Conservation (phyloP, 768 basidiomycete genomes). For the Kwoniella dejecticola region DNA sequence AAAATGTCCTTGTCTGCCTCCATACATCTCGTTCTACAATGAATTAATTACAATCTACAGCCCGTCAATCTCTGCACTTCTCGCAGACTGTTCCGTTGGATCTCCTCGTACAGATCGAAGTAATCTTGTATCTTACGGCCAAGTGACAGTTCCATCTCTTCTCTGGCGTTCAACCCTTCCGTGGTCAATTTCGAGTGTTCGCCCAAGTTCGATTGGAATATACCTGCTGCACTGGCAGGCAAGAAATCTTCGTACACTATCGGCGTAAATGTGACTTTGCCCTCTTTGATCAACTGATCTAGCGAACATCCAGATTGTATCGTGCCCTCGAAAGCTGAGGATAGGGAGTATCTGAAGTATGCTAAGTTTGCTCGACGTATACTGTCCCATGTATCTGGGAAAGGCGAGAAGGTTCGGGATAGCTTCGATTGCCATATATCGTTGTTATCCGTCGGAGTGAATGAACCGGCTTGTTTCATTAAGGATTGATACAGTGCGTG, state of each 20-base stretch:
- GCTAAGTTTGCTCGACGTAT: slow-evolving; percentile 37
- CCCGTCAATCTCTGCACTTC: slow-evolving; percentile 14
- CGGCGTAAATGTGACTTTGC: slow-evolving; percentile 32
- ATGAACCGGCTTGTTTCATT: slow-evolving; percentile 7
- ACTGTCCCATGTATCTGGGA: slow-evolving; percentile 42
- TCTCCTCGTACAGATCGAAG: slow-evolving; percentile 39
- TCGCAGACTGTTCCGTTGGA: slow-evolving; percentile 28
- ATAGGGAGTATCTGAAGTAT: slow-evolving; percentile 38
- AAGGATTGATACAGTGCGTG: slow-evolving; percentile 28
- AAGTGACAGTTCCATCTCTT: slow-evolving; percentile 38
- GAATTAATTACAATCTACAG: neutral
- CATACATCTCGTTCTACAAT: too few relatives aligned
- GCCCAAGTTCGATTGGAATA: slow-evolving; percentile 49
- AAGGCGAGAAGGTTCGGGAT: slow-evolving; percentile 29
- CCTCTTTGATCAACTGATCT: slow-evolving; percentile 33
- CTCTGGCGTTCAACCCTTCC: slow-evolving; percentile 21
- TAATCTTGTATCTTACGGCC: slow-evolving; percentile 39
- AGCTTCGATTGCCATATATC: slow-evolving; percentile 30
- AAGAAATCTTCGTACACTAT: slow-evolving; percentile 53
- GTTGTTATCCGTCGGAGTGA: slow-evolving; percentile 27
- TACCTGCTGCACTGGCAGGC: slow-evolving; percentile 52
- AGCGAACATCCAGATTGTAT: slow-evolving; percentile 12
- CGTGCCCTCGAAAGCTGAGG: neutral
- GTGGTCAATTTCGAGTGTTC: slow-evolving; percentile 7
- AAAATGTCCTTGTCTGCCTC: too few relatives aligned